phyloP scores from a whole-genome alignment of 345 rosid genomes.

The Eucalyptus tenuipes region DNA sequence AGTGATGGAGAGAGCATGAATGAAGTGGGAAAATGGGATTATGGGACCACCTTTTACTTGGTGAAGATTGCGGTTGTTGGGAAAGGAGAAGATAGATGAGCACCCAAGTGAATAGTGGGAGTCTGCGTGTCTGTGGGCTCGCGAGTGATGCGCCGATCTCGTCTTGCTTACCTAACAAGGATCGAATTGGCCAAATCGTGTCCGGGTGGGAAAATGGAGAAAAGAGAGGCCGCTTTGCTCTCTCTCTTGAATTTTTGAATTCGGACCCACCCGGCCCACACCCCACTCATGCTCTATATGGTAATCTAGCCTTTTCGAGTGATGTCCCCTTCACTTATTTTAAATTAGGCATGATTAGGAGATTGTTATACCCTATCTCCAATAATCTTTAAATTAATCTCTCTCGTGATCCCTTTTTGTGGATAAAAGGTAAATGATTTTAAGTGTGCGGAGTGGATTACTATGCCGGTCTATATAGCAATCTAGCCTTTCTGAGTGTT shows the following conservation, averaged over 20 bases:
- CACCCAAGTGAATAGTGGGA: neutral
- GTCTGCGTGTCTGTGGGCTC: neutral
- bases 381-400: neutral
- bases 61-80: neutral
- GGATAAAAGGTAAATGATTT: neutral
- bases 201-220: neutral
- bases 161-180: neutral
- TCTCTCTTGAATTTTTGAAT: neutral
- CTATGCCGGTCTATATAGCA: neutral
- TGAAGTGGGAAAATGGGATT: neutral
- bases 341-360: fast-evolving
- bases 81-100: neutral
- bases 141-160: neutral
- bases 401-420: fast-evolving
- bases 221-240: neutral
- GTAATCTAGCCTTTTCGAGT: neutral
- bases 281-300: neutral
- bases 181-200: neutral
- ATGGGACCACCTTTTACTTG: neutral
- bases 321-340: neutral
- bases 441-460: neutral
- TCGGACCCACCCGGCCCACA: neutral
- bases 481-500: too few species aligned
- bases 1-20: neutral
- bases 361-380: fast-evolving